Evolutionary conservation across 2,329 filamentous ascomycete genomes (phyloP).

Genomic region (Endocalyx cinctus): DNA sequence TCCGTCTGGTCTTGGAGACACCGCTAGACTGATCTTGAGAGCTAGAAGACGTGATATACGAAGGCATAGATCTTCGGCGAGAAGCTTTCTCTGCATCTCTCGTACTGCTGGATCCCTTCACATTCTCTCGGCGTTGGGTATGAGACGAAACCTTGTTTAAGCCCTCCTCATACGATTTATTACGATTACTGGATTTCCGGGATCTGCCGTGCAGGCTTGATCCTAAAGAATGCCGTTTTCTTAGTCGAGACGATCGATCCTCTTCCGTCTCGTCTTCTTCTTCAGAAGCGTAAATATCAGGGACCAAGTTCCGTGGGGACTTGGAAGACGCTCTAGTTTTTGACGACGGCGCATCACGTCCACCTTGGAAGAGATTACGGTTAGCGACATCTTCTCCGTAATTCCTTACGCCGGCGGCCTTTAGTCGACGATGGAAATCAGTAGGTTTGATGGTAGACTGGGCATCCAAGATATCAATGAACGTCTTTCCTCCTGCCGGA

Average conservation of each 20-base stretch:
- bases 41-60: conserved; percentile 12
- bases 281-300: conserved; percentile 1
- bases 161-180: too few relatives aligned
- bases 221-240: conserved; percentile 19
- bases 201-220: conserved; percentile 17
- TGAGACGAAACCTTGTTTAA: background rate
- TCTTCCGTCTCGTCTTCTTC: conserved; percentile 12
- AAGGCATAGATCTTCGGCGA: conserved; percentile 23
- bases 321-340: conserved; percentile 34
- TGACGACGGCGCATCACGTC: conserved; percentile 26
- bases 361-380: conserved; percentile 46
- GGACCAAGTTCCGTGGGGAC: conserved; percentile 1
- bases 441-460: conserved; percentile 46
- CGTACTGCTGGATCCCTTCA: background rate
- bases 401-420: conserved; percentile 46
- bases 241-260: conserved; percentile 8
- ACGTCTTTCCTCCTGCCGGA: conserved; percentile 22
- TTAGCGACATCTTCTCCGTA: conserved; percentile 65
- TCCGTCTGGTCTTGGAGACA: conserved; percentile 7
- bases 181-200: conserved; percentile 5
- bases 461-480: conserved; percentile 55
- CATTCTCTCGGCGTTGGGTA: conserved; percentile 12
- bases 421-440: conserved; percentile 44
- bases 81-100: conserved; percentile 9
- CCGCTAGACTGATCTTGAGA: conserved; percentile 10